Conservation (phyloP, 257 asterid genomes). For the Vinca minor region DNA sequence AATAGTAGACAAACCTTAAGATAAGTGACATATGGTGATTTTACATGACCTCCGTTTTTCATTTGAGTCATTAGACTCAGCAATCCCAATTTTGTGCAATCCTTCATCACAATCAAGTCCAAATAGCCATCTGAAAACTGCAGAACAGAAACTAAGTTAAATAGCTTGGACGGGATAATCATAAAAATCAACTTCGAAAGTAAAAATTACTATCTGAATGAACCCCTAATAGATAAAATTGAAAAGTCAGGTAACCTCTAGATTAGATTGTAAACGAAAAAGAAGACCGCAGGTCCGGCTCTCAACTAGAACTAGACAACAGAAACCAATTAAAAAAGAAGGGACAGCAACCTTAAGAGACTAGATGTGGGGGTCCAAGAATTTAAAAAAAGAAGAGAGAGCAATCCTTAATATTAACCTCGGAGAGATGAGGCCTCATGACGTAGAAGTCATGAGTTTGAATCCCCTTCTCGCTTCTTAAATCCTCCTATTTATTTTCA, state of each 20-base stretch:
- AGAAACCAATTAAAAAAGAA: background rate
- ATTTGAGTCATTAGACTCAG: conserved; percentile 49
- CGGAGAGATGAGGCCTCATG: too few species aligned
- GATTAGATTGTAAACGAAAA: background rate
- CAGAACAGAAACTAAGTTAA: conserved; percentile 8
- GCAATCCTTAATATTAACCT: too few species aligned
- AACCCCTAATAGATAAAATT: background rate
- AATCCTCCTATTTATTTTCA: too few species aligned
- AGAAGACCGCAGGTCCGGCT: background rate
- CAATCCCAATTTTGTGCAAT: conserved; percentile 57
- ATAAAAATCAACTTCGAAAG: background rate
- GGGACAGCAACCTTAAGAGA: background rate
- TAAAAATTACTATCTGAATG: background rate
- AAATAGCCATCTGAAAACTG: conserved; percentile 97
- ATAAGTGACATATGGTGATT: conserved; percentile 61
- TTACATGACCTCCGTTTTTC: conserved; percentile 70
- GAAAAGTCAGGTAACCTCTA: background rate
- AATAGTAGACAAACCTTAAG: conserved; percentile 49
- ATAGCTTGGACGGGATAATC: background rate
- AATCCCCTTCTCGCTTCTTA: too few species aligned
- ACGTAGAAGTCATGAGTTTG: too few species aligned
- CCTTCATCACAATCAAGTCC: conserved; percentile 81
- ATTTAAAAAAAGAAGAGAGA: too few species aligned
- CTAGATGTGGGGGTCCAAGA: background rate
- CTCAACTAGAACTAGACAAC: background rate